A percentile compares a stretch with the other conserved stretches of the same genome.
These are phyloP conservation scores for Lanzia echinophila DNA, from an alignment of 2,329 filamentous ascomycete genomes.

Conservation along the genomic window DNA sequence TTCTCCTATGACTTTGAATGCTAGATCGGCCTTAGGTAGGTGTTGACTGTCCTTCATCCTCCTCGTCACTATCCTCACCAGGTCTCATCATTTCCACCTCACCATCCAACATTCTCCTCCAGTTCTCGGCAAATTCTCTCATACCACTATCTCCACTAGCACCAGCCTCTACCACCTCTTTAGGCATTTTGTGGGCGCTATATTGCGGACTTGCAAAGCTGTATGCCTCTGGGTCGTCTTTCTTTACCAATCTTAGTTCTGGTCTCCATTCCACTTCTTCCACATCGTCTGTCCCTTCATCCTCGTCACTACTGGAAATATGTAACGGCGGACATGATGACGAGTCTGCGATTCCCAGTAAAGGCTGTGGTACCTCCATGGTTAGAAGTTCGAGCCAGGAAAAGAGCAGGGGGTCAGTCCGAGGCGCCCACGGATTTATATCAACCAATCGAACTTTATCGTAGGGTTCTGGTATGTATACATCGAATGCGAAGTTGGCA, in stretches of 20 bases:
- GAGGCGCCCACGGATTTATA: slow-evolving; percentile 87
- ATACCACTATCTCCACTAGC: slow-evolving; percentile 66
- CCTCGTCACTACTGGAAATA: slow-evolving; percentile 34
- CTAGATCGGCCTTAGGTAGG: too few relatives aligned
- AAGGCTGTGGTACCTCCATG: slow-evolving; percentile 54
- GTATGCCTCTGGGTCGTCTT: slow-evolving; percentile 82
- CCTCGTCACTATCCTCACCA: slow-evolving; percentile 34
- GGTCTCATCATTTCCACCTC: slow-evolving; percentile 33
- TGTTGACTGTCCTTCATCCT: slow-evolving; percentile 11
- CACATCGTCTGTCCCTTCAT: slow-evolving; percentile 41
- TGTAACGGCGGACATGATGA: slow-evolving; percentile 27
- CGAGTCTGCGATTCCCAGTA: slow-evolving; percentile 43
- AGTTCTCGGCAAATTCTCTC: slow-evolving; percentile 71
- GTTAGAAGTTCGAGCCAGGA: slow-evolving; percentile 82
- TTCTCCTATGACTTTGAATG: too few relatives aligned
- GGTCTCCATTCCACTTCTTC: slow-evolving; percentile 55
- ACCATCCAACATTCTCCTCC: slow-evolving; percentile 53
- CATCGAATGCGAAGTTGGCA: slow-evolving; percentile 78
- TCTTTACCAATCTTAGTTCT: slow-evolving; percentile 75
- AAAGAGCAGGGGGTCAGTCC: slow-evolving; percentile 85
- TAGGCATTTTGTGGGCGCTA: slow-evolving; percentile 91
- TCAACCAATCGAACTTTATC: slow-evolving; percentile 68
- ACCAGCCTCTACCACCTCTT: slow-evolving; percentile 76
- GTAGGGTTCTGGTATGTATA: slow-evolving; percentile 72
- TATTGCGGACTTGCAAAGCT: slow-evolving; percentile 81